Percentiles rank a stretch among this genome's conserved stretches.
These are phyloP conservation scores for Sutorius eximius DNA, from an alignment of 1,284 basidiomycete genomes.

Conservation along the genomic window DNA sequence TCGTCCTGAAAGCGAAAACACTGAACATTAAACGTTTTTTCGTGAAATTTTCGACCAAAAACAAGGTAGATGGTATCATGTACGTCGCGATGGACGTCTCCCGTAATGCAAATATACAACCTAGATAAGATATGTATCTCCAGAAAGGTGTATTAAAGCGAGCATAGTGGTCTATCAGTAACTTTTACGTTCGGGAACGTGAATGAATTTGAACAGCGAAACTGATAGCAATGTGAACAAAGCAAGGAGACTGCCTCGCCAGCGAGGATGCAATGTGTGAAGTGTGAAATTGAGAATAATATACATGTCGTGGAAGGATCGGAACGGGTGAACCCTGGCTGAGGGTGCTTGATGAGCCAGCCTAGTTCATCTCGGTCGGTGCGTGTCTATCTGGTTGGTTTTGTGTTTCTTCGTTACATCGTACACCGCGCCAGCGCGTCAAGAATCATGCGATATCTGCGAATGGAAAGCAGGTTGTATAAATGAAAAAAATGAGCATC, in stretches of 20 bases:
- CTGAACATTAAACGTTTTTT: no score
- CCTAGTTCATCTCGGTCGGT: neutral
- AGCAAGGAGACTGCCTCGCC: conserved; percentile 1
- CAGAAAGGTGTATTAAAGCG: conserved; percentile 26
- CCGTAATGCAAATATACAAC: conserved; percentile 4
- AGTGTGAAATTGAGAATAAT: neutral
- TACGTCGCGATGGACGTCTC: neutral
- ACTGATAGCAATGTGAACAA: neutral
- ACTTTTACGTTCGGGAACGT: neutral
- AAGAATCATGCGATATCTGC: conserved; percentile 1
- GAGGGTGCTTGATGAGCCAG: neutral
- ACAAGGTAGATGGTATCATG: conserved; percentile 2
- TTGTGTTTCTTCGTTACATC: conserved; percentile 13
- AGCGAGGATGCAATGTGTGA: conserved; percentile 1
- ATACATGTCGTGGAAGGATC: conserved; percentile 7
- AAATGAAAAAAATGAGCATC: neutral
- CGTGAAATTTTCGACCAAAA: neutral
- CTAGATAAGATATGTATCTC: conserved; percentile 11
- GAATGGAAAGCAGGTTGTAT: neutral
- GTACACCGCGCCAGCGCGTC: conserved; percentile 27
- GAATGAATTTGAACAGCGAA: neutral
- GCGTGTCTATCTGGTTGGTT: neutral
- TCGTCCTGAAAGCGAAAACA: neutral
- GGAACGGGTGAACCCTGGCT: neutral
- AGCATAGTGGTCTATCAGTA: conserved; percentile 14